A percentile compares a stretch with the other conserved stretches of the same genome.
phyloP scores from a whole-genome alignment of 1,139 yeast species.

The Taphrina confusa region DNA sequence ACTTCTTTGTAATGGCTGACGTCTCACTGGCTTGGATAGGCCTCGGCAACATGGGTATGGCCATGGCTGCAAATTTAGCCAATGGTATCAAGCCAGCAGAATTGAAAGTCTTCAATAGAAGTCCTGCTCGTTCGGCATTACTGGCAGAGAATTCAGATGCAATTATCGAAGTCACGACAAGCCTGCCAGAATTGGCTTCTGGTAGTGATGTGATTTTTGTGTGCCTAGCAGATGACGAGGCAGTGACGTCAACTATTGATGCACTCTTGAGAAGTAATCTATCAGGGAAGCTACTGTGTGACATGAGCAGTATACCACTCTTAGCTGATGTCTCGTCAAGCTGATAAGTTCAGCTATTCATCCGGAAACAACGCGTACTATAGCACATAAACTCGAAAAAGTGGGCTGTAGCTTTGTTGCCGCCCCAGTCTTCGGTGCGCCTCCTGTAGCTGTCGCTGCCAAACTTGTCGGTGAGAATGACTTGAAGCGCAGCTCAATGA shows the following conservation, averaged over 20 bases:
- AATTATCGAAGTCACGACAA: conserved; percentile 30
- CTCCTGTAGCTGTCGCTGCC: conserved; percentile 44
- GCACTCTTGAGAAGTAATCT: conserved; percentile 12
- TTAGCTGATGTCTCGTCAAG: no score
- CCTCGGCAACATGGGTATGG: conserved; percentile 36
- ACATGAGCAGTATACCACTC: conserved; percentile 40
- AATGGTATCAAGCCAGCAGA: conserved; percentile 38
- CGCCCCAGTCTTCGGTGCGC: conserved; percentile 45
- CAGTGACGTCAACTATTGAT: conserved; percentile 13
- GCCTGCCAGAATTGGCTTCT: conserved; percentile 38
- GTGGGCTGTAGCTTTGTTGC: conserved; percentile 43
- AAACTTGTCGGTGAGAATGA: conserved; percentile 40
- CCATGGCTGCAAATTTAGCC: conserved; percentile 38
- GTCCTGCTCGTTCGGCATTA: conserved; percentile 33
- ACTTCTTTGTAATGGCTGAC: background rate
- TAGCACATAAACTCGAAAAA: conserved; percentile 36
- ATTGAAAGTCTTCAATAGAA: conserved; percentile 40
- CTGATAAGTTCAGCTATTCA: conserved; percentile 44
- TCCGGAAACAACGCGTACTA: conserved; percentile 43
- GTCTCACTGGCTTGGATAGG: conserved; percentile 27
- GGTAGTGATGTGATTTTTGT: conserved; percentile 40
- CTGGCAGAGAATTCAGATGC: conserved; percentile 36
- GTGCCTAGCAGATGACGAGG: conserved; percentile 40
- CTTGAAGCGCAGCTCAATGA: no score
- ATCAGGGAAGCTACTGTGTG: conserved; percentile 43